Base-by-base conservation (phyloP, 1,139 yeast species). In the Keqinozyma sinolaborantium region DNA sequence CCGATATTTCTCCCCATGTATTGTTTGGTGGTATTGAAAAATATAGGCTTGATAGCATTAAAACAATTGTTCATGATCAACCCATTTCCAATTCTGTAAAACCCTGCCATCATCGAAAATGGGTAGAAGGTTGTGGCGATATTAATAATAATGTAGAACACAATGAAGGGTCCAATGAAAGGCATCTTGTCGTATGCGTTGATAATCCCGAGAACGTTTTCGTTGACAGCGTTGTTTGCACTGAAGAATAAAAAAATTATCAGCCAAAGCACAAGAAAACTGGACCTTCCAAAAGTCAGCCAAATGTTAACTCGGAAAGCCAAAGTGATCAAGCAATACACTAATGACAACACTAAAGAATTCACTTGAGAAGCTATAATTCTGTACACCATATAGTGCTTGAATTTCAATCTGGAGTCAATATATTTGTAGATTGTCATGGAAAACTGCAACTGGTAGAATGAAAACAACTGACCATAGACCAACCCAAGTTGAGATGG, bases 251-350 rank as follows among this genome's bases (percentile, higher is more conserved):
- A 48, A 56, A 69, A 81, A 25, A 76, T 73, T 25, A 77, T 52
- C 65, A 77, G 56, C 88, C 88, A 82, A 40, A 70, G 72, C 2
- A 81, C 74, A 25, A 80, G 56, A 49, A 81, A 82, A 1, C 88
- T 88, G 4, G 72, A 66, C 29, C 58, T 60, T 2, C 85, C 86
- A 48, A 72, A 79, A 0, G 82, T 62, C 9, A 40, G 37, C 8
- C 70, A 66, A 38, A 76, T 71, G 36, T 79, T 71, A 7, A 77
- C 64, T 40, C 71, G 76, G 57, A 73, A 80, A 2, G 81, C 80
- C 5, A 79, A 67, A n/a, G 84, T 71, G 5, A 77, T 74, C 24
- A 79, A 53, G 18, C 77, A 64, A 45, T 75, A 77, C 30, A 76
- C 70, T 31, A 81, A 55, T 0, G 83, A 70, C 18, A 79, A 53